Evolutionary conservation across 2,329 filamentous ascomycete genomes (phyloP), one percentile per base, ranked within the genome.

Genomic region (Pyricularia pennisetigena): DNA sequence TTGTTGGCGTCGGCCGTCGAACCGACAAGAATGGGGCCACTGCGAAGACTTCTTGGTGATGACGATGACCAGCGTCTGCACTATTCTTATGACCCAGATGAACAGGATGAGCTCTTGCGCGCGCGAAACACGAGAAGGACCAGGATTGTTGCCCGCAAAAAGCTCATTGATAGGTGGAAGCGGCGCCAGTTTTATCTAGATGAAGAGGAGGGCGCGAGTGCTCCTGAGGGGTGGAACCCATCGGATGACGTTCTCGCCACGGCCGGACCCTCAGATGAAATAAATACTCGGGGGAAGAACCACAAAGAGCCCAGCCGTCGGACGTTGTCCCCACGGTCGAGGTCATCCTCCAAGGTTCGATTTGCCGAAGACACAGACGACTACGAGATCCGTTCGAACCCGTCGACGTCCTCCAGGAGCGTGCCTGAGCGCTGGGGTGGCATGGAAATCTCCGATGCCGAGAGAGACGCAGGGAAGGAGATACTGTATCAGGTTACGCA

Each of bases 401-500:
- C 84, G 1, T 92, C 90, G 5, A 89, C 88, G 0, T 93, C 90
- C 1, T 93, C 90, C 3, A 82, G 88, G 64, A 90, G 86, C 74
- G 83, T 90, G 9, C 87, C 90, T 14, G 90, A 94, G 76, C 84
- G 90, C 69, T 93, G 89, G 89, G 90, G 89, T 65, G 90, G 90
- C 23, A 89, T 92, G 76, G 90, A 93, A 67, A 88, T 96, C 20
- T 90, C 91, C 0, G 88, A 91, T 71, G 89, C 90, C 0, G 93
- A 97, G 76, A 86, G 85, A 69, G 93, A 97, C 76, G 88, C 92
- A 6, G 93, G 92, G 54, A 92, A 90, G 72, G 93, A 98, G 75
- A 90, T 97, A 4, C 81, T 98, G 0, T 97, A 97, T 74, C 92
- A 97, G 76, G 88, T 96, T 35, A 93, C 92, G 0, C 93, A 97